phyloP scores from a whole-genome alignment of 1,139 yeast genomes.

The Candida mesenterica region DNA sequence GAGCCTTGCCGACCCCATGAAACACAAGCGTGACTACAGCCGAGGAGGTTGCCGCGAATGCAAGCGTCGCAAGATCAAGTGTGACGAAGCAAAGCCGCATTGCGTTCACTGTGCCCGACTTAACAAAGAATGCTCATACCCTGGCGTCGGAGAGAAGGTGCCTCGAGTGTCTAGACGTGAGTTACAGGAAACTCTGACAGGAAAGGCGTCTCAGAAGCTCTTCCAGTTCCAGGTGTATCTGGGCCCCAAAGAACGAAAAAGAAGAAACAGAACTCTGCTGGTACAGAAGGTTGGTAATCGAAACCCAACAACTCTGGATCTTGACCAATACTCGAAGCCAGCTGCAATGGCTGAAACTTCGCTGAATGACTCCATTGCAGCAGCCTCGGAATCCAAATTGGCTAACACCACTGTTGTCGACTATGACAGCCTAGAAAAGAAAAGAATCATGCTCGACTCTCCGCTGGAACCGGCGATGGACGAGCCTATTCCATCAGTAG shows the following conservation, averaged over 20 bases:
- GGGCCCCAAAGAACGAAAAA: conserved; percentile 2
- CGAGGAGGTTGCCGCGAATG: conserved; percentile 27
- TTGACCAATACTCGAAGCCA: too few relatives aligned
- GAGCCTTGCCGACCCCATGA: background rate
- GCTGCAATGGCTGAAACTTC: too few relatives aligned
- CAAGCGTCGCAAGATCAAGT: conserved; percentile 38
- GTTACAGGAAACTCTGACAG: conserved; percentile 10
- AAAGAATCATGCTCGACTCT: too few relatives aligned
- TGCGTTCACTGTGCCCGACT: conserved; percentile 45
- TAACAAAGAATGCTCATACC: conserved; percentile 21
- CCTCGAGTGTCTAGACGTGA: conserved; percentile 15
- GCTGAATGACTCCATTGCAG: too few relatives aligned
- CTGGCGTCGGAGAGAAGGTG: conserved; percentile 19
- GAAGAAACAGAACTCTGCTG: background rate
- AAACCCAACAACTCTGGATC: too few relatives aligned
- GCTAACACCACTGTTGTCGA: too few relatives aligned
- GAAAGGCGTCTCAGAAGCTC: conserved; percentile 3
- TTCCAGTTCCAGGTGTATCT: conserved; percentile 8
- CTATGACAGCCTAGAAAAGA: too few relatives aligned
- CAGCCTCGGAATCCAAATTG: too few relatives aligned
- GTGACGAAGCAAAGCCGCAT: conserved; percentile 56
- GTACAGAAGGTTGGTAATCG: too few relatives aligned
- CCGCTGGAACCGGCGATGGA: too few relatives aligned
- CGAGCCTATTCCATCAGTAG: too few relatives aligned
- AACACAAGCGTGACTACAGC: conserved; percentile 15